A percentile compares a stretch with the other conserved stretches of the same genome.
Evolutionary conservation across 2,329 filamentous ascomycete genomes (phyloP).

Genomic region (Pestalotiopsis sp.): DNA sequence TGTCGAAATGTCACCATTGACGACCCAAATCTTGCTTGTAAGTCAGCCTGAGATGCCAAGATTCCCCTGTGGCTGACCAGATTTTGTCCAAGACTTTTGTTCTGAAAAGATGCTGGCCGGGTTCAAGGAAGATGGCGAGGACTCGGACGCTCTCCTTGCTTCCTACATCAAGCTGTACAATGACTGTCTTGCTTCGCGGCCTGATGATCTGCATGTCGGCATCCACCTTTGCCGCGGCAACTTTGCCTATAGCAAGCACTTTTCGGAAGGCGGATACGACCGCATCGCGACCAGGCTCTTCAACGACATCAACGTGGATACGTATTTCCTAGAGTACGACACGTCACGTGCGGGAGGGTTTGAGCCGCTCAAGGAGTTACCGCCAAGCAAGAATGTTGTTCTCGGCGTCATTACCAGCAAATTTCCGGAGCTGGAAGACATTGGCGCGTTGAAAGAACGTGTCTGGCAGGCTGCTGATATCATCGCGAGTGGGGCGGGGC

Average conservation of each 20-base stretch:
- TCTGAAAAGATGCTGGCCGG: conserved; percentile 72
- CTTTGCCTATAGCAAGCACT: conserved; percentile 68
- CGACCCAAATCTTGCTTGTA: conserved; percentile 68
- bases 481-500: conserved; percentile 67
- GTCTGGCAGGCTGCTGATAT: conserved; percentile 66
- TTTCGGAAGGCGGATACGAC: conserved; percentile 69
- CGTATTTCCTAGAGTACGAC: conserved; percentile 72
- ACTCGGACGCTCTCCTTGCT: conserved; percentile 70
- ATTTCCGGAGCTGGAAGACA: conserved; percentile 62
- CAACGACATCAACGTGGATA: conserved; percentile 63
- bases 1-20: conserved; percentile 68
- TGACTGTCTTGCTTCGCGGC: conserved; percentile 65
- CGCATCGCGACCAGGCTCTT: conserved; percentile 69
- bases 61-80: not conserved
- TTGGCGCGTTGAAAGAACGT: conserved; percentile 60
- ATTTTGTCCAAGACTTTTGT: conserved; percentile 64
- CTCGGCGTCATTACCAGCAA: conserved; percentile 68
- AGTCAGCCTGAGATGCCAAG: conserved; percentile 31
- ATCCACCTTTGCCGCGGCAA: conserved; percentile 75
- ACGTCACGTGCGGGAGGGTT: conserved; percentile 66
- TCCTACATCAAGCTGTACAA: conserved; percentile 80
- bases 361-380: conserved; percentile 64
- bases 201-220: conserved; percentile 73
- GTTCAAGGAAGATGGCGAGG: conserved; percentile 71
- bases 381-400: conserved; percentile 64